phyloP scores from a whole-genome alignment of 2,329 filamentous ascomycete species.

The Penicillium sp. region DNA sequence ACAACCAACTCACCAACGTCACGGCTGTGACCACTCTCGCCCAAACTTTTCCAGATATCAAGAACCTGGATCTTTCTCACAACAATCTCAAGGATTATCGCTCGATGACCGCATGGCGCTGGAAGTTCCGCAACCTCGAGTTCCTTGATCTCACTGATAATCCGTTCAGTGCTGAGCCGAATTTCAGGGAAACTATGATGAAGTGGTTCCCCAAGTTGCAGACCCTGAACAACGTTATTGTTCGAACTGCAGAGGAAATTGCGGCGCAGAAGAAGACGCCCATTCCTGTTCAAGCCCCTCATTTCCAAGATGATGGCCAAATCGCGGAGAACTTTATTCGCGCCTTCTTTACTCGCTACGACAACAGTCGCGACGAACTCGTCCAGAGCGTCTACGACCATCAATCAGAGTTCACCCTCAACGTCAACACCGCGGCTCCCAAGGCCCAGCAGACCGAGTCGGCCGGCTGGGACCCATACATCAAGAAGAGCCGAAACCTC shows the following conservation, averaged over 20 bases:
- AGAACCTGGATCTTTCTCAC: constrained; percentile 84
- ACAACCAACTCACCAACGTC: constrained; percentile 76
- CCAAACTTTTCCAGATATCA: constrained; percentile 78
- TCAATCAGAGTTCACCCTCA: constrained; percentile 72
- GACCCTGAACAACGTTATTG: constrained; percentile 71
- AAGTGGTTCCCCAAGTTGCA: constrained; percentile 82
- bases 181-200: constrained; percentile 68
- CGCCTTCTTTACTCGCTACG: constrained; percentile 73
- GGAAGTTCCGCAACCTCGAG: constrained; percentile 75
- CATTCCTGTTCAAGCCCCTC: constrained; percentile 64
- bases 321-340: constrained; percentile 76
- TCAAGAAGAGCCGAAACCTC: constrained; percentile 77
- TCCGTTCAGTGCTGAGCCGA: constrained; percentile 65
- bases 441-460: constrained; percentile 52
- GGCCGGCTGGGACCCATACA: constrained; percentile 69
- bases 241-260: constrained; percentile 72
- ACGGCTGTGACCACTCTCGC: constrained; percentile 72
- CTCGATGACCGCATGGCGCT: constrained; percentile 73
- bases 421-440: constrained; percentile 66
- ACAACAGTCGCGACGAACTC: constrained; percentile 67
- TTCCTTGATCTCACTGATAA: constrained; percentile 79
- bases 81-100: constrained; percentile 74
- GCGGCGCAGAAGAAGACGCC: constrained; percentile 59
- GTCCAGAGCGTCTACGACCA: constrained; percentile 72
- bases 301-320: constrained; percentile 72